Conservation (phyloP, 225 moss, liverwort and hornwort species). For the Neckera pumila region DNA sequence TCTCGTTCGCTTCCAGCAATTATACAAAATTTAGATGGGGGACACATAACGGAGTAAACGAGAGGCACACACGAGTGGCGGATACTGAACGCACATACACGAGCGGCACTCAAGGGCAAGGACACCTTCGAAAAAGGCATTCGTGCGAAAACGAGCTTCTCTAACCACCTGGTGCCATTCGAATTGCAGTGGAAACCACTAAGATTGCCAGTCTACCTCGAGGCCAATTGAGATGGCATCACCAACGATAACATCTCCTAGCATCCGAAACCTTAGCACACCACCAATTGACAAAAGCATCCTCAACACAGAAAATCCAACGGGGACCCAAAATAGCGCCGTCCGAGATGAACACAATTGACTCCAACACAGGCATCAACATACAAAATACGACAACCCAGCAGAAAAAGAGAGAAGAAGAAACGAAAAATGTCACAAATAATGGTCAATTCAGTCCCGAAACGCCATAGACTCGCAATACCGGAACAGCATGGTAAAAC, state of each 20-base stretch:
- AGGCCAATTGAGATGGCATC: not conserved
- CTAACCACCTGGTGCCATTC: not conserved
- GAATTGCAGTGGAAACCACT: not conserved
- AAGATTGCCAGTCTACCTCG: not conserved
- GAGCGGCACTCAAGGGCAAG: not conserved
- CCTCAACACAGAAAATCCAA: not conserved
- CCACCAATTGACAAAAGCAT: not conserved
- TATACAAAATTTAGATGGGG: not conserved
- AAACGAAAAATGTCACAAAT: not conserved
- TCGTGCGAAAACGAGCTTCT: not conserved
- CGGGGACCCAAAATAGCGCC: not conserved
- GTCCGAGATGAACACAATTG: not conserved
- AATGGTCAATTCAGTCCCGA: not conserved
- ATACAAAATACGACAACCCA: not conserved
- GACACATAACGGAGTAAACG: not conserved
- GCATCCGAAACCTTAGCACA: not conserved
- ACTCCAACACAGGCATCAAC: not conserved
- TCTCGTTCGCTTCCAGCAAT: not conserved
- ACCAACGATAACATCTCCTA: not conserved
- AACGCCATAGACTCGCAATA: not conserved
- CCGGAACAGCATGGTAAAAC: not conserved
- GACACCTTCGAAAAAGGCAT: not conserved
- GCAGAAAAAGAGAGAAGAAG: not conserved
- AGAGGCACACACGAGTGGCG: not conserved
- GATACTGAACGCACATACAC: not conserved